Evolutionary conservation across 768 basidiomycete genomes (phyloP).

Genomic region (Paxillus rubicundulus): DNA sequence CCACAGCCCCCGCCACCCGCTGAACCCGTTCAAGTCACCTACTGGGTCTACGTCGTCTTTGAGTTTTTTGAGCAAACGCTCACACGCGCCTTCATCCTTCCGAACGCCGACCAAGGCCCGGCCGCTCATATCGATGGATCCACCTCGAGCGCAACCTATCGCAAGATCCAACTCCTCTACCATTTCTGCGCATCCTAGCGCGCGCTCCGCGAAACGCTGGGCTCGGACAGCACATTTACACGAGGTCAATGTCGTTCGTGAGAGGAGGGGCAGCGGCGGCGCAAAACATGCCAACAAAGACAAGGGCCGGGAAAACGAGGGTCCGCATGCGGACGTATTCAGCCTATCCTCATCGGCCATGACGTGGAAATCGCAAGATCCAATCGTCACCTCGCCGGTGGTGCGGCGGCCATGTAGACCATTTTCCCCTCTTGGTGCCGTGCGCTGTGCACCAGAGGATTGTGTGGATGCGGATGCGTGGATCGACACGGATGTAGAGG

Average conservation of each 20-base stretch:
- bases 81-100: slow-evolving; percentile 1
- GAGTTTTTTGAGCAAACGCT: slow-evolving; percentile 6
- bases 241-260: slow-evolving; percentile 42
- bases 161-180: slow-evolving; percentile 24
- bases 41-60: not conserved
- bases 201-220: slow-evolving; percentile 50
- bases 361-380: not conserved
- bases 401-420: slow-evolving; percentile 3
- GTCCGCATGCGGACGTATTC: slow-evolving; percentile 18
- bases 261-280: slow-evolving; percentile 9
- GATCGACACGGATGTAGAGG: slow-evolving; percentile 42
- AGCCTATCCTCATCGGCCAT: not conserved
- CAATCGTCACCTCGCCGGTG: not conserved
- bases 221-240: slow-evolving; percentile 69
- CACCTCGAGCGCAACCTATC: slow-evolving; percentile 19
- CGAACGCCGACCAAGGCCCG: slow-evolving; percentile 25
- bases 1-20: not conserved
- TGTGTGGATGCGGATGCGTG: slow-evolving; percentile 29
- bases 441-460: slow-evolving; percentile 8
- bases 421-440: slow-evolving; percentile 7
- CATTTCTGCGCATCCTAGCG: slow-evolving; percentile 8
- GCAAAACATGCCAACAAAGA: slow-evolving; percentile 5
- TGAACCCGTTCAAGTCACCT: not conserved
- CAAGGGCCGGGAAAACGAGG: slow-evolving; percentile 13
- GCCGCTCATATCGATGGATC: slow-evolving; percentile 8